Conservation (phyloP, 2,329 filamentous ascomycete species). For the Hypoxylon sp. region DNA sequence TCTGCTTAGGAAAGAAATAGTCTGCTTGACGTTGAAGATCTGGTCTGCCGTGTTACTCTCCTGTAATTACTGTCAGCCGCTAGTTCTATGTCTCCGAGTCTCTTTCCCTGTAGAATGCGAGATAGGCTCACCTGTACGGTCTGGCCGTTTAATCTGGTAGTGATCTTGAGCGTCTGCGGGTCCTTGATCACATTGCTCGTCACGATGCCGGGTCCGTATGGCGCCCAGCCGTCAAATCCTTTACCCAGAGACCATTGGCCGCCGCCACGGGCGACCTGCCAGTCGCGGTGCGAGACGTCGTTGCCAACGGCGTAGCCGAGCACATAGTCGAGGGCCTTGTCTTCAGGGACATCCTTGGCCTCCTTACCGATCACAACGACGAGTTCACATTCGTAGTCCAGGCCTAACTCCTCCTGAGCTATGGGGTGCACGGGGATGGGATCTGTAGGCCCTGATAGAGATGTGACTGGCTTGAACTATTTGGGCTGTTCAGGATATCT, state of each 20-base stretch:
- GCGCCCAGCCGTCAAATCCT: constrained; percentile 81
- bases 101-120: not conserved
- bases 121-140: constrained; percentile 61
- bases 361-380: constrained; percentile 78
- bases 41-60: constrained; percentile 69
- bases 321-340: constrained; percentile 76
- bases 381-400: constrained; percentile 86
- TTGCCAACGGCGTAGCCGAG: constrained; percentile 82
- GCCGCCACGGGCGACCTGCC: constrained; percentile 76
- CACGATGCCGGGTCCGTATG: constrained; percentile 79
- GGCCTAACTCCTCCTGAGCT: constrained; percentile 73
- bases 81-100: not conserved
- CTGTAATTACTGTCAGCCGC: constrained; percentile 48
- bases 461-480: constrained; percentile 75
- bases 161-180: constrained; percentile 68
- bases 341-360: constrained; percentile 73
- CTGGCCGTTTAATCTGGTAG: constrained; percentile 70
- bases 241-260: constrained; percentile 80
- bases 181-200: constrained; percentile 66
- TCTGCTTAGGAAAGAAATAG: constrained; percentile 69
- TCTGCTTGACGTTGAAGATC: constrained; percentile 72
- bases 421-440: constrained; percentile 74
- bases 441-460: constrained; percentile 73
- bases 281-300: constrained; percentile 84
- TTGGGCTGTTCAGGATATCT: constrained; percentile 5